A percentile compares a stretch with the other conserved stretches of the same genome.
Conservation (phyloP, 176 grass and related monocot genomes). For the Aegilops tauschii region DNA sequence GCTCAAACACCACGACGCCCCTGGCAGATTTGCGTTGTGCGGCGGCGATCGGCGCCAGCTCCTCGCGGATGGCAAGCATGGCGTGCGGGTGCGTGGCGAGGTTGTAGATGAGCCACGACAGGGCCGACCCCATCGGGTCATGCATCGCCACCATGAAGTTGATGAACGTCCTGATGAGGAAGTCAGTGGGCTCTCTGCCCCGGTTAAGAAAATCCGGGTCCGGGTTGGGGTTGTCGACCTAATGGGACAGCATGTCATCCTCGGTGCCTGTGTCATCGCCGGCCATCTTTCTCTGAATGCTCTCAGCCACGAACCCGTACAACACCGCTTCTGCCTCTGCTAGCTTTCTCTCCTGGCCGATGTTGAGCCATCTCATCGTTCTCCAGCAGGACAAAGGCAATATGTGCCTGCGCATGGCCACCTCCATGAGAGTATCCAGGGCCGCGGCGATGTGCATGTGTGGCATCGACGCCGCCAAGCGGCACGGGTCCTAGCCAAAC, state of each 20-base stretch:
- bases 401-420: not conserved
- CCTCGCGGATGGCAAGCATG: not conserved
- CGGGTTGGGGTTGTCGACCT: not conserved
- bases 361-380: not conserved
- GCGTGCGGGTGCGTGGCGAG: not conserved
- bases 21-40: no score
- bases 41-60: not conserved
- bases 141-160: slow-evolving; percentile 30
- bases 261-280: no score
- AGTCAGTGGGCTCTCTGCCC: not conserved
- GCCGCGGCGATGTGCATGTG: not conserved
- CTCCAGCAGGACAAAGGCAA: slow-evolving; percentile 22
- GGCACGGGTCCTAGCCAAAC: not conserved
- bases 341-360: slow-evolving; percentile 21
- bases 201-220: not conserved
- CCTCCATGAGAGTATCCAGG: not conserved
- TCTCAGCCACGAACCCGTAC: slow-evolving; percentile 4
- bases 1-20: not conserved
- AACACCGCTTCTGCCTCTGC: not conserved
- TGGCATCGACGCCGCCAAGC: not conserved
- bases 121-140: slow-evolving; percentile 11
- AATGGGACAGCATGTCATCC: not conserved
- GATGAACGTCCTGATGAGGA: slow-evolving; percentile 22
- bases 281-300: not conserved
- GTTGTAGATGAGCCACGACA: slow-evolving; percentile 41